phyloP scores from a whole-genome alignment of 805 yeast genomes.

The Naumovozyma castellii region DNA sequence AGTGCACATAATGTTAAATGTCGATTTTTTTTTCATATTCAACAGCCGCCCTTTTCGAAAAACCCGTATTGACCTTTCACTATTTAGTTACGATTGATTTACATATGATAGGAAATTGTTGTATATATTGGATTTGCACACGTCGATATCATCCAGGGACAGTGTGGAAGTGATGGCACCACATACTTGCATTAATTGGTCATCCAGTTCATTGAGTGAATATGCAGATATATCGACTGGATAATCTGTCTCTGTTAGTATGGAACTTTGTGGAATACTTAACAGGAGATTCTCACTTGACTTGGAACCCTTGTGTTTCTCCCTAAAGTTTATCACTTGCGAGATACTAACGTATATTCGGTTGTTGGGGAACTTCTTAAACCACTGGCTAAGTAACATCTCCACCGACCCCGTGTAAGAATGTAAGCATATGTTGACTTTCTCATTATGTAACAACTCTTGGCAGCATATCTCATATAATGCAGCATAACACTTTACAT shows the following conservation, averaged over 20 bases:
- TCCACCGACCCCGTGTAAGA: slow-evolving; percentile 81
- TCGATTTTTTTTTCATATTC: too few species aligned
- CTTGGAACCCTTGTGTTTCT: slow-evolving; percentile 10
- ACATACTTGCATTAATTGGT: slow-evolving; percentile 10
- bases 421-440: slow-evolving; percentile 51
- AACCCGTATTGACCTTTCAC: too few species aligned
- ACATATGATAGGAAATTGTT: slow-evolving; percentile 11
- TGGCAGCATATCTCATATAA: slow-evolving; percentile 35
- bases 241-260: slow-evolving; percentile 49
- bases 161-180: slow-evolving; percentile 4
- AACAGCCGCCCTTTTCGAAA: too few species aligned
- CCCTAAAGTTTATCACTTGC: slow-evolving; percentile 21
- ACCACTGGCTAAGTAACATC: slow-evolving; percentile 43
- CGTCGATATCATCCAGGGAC: slow-evolving; percentile 2
- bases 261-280: slow-evolving; percentile 28
- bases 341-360: slow-evolving; percentile 27
- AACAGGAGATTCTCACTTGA: slow-evolving; percentile 25
- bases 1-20: too few species aligned
- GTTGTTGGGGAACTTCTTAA: slow-evolving; percentile 9
- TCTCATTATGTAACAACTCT: slow-evolving; percentile 17
- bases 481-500: slow-evolving; percentile 69
- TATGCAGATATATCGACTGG: slow-evolving; percentile 11
- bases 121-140: slow-evolving; percentile 7
- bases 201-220: slow-evolving; percentile 2
- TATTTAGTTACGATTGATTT: neutral